phyloP scores from a whole-genome alignment of 805 yeast genomes.

The Zygotorulaspora sp. region DNA sequence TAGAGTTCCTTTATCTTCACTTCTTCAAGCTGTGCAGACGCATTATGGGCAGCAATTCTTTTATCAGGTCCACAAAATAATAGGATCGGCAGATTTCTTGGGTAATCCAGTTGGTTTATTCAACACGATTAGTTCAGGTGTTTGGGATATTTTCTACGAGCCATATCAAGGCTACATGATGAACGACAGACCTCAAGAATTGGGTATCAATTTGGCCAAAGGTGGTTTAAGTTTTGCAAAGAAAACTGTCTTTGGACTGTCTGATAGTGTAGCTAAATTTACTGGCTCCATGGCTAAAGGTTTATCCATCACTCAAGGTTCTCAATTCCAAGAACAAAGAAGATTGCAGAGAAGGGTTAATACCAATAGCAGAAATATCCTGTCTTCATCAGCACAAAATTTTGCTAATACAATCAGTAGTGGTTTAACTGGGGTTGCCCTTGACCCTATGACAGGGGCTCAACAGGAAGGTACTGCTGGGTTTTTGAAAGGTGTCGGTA shows the following conservation, averaged over 20 bases:
- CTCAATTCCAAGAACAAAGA: conserved; percentile 76
- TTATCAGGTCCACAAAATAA: conserved; percentile 83
- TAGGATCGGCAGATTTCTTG: conserved; percentile 93
- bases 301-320: conserved; percentile 81
- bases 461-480: conserved; percentile 86
- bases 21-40: conserved; percentile 64
- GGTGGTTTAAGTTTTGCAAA: conserved; percentile 93
- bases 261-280: conserved; percentile 88
- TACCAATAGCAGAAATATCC: conserved; percentile 77
- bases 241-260: conserved; percentile 89
- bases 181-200: conserved; percentile 92
- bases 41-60: conserved; percentile 92
- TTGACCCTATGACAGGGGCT: conserved; percentile 89
- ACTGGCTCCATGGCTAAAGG: conserved; percentile 96
- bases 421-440: conserved; percentile 85
- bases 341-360: conserved; percentile 70
- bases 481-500: conserved; percentile 88
- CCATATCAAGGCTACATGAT: conserved; percentile 94
- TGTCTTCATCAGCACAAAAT: conserved; percentile 83
- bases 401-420: conserved; percentile 81
- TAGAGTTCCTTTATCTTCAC: conserved; percentile 74
- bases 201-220: conserved; percentile 92
- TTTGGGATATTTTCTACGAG: conserved; percentile 92
- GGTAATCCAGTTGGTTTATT: conserved; percentile 98
- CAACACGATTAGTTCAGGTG: conserved; percentile 90